Evolutionary conservation across 805 yeast species (phyloP).

Genomic region (Jamesozyma gamospora): DNA sequence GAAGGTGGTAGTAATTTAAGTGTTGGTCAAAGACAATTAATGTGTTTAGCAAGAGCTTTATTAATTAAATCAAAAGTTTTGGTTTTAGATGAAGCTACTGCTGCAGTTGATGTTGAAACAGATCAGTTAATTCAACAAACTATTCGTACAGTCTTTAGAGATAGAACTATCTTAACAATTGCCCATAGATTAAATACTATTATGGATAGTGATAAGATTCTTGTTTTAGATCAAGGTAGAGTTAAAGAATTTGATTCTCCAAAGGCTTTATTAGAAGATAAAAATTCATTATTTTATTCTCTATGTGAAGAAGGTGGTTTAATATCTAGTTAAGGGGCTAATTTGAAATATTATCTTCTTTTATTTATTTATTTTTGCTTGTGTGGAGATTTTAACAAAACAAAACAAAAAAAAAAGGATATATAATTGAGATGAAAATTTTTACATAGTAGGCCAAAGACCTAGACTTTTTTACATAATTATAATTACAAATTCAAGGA

Average conservation of each 20-base stretch:
- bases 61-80: constrained; percentile 53
- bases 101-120: constrained; percentile 81
- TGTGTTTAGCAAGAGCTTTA: constrained; percentile 75
- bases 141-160: constrained; percentile 61
- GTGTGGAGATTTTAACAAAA: too few relatives aligned
- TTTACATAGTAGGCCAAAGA: too few relatives aligned
- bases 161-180: constrained; percentile 71
- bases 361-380: too few relatives aligned
- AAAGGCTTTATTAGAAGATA: constrained; percentile 49
- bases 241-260: constrained; percentile 75
- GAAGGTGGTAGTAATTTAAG: constrained; percentile 69
- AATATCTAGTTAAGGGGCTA: neutral
- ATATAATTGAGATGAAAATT: too few relatives aligned
- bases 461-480: too few relatives aligned
- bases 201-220: constrained; percentile 67
- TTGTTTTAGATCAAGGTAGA: constrained; percentile 66
- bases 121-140: constrained; percentile 71
- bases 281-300: constrained; percentile 64
- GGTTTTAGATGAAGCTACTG: constrained; percentile 79
- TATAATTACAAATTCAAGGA: too few relatives aligned
- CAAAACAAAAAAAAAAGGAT: too few relatives aligned
- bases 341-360: neutral
- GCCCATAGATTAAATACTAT: constrained; percentile 80
- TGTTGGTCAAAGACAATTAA: constrained; percentile 67
- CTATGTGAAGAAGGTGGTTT: constrained; percentile 78